phyloP scores from a whole-genome alignment of 129 eudicot genomes.

The Lactuca saligna region DNA sequence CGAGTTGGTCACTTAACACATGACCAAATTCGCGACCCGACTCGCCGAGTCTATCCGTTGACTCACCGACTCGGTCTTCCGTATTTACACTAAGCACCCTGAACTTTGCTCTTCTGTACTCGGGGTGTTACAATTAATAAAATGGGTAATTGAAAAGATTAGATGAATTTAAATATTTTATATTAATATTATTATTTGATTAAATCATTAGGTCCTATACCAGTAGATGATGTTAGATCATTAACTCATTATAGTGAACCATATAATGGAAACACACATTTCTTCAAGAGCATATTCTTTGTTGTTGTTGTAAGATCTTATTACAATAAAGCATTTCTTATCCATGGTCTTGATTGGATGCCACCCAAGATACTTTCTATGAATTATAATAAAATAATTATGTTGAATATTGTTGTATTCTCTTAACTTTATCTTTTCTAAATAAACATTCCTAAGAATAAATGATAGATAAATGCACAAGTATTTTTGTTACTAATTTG shows the following conservation, averaged over 20 bases:
- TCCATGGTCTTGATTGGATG: slow-evolving; percentile 99
- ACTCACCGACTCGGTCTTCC: no score
- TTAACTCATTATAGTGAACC: slow-evolving; percentile 99
- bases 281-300: slow-evolving; percentile 87
- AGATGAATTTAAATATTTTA: slow-evolving; percentile 2
- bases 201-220: slow-evolving; percentile 64
- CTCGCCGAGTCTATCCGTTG: no score
- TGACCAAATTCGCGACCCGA: no score
- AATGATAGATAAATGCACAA: no score
- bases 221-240: slow-evolving; percentile 87
- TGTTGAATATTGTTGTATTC: no score
- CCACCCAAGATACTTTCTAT: slow-evolving; percentile 70
- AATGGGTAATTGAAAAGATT: slow-evolving; percentile 29
- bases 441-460: no score
- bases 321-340: slow-evolving; percentile 86
- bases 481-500: no score
- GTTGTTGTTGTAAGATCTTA: slow-evolving; percentile 97
- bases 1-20: no score
- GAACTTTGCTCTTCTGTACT: no score
- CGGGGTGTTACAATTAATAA: no score
- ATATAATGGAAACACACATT: slow-evolving; percentile 94
- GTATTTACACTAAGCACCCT: no score
- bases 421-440: no score
- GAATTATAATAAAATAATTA: not conserved
- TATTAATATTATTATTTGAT: slow-evolving; percentile 10